Conservation (phyloP, 352 stramenopile species). For the Phytophthora constricta region DNA sequence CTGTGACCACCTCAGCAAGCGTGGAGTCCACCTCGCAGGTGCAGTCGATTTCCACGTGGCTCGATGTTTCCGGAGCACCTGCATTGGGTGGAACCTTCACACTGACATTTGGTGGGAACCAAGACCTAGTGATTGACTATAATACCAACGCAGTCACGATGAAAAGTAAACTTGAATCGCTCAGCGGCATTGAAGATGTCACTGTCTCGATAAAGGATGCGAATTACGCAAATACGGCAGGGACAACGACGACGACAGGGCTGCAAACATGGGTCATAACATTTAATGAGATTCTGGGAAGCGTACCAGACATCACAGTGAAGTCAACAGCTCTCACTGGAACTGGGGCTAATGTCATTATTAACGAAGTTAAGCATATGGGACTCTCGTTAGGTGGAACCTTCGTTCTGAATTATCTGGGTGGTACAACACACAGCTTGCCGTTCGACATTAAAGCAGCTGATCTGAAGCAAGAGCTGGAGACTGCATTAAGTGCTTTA, state of each 20-base stretch:
- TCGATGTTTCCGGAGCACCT: conserved; percentile 46
- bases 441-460: conserved; percentile 89
- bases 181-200: conserved; percentile 85
- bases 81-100: conserved; percentile 71
- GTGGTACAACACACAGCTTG: conserved; percentile 91
- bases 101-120: conserved; percentile 62
- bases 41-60: conserved; percentile 85
- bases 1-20: conserved; percentile 90
- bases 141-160: conserved; percentile 45
- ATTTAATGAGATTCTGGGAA: conserved; percentile 93
- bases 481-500: conserved; percentile 62
- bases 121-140: conserved; percentile 51
- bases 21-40: conserved; percentile 91
- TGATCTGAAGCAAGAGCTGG: conserved; percentile 87
- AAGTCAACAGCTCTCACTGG: conserved; percentile 64
- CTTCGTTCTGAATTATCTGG: conserved; percentile 94
- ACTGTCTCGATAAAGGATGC: conserved; percentile 54
- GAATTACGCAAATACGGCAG: conserved; percentile 46
- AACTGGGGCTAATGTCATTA: conserved; percentile 54
- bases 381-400: conserved; percentile 88
- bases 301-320: conserved; percentile 85
- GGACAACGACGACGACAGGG: conserved; percentile 26
- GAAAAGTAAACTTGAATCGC: conserved; percentile 68
- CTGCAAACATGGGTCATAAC: conserved; percentile 87
- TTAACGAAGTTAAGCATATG: conserved; percentile 82